phyloP scores from a whole-genome alignment of 306 rosid genomes.

The Echinosophora koreensis region DNA sequence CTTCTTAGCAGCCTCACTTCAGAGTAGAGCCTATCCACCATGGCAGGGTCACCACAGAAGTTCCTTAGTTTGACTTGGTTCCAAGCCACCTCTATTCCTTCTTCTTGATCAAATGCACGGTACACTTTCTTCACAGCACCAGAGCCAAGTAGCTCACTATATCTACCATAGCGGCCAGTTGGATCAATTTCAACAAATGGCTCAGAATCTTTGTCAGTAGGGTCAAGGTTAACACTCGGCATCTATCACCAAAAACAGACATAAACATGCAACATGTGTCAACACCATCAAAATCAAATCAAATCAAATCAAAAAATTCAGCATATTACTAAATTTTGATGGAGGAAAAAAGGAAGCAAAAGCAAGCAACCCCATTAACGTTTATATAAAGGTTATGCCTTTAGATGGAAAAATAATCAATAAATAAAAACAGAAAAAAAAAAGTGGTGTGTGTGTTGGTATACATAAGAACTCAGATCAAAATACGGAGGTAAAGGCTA shows the following conservation, averaged over 20 bases:
- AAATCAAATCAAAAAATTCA: background rate
- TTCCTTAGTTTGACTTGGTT: conserved; percentile 86
- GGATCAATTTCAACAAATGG: conserved; percentile 78
- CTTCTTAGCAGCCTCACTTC: conserved; percentile 76
- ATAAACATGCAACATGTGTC: conserved; percentile 16
- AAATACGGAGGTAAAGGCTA: background rate
- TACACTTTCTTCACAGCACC: conserved; percentile 94
- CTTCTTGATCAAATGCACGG: conserved; percentile 91
- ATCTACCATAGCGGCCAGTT: conserved; percentile 76
- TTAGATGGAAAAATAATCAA: conserved; percentile 18
- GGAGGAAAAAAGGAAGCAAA: background rate
- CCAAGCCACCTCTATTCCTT: conserved; percentile 96
- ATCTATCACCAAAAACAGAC: conserved; percentile 51
- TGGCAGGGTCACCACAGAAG: conserved; percentile 68
- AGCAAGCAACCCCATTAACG: background rate
- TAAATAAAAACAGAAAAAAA: background rate
- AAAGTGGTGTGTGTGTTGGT: too few species aligned
- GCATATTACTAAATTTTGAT: background rate
- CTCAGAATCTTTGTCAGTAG: conserved; percentile 67
- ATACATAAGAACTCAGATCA: background rate
- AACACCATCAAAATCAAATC: background rate
- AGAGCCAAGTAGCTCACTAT: conserved; percentile 71
- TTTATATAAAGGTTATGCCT: background rate
- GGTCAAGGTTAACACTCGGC: conserved; percentile 57
- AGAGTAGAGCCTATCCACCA: conserved; percentile 80